Evolutionary conservation across 352 stramenopile genomes (phyloP), one percentile per base, ranked within the genome.

Genomic region (Thalassiosira hispida): DNA sequence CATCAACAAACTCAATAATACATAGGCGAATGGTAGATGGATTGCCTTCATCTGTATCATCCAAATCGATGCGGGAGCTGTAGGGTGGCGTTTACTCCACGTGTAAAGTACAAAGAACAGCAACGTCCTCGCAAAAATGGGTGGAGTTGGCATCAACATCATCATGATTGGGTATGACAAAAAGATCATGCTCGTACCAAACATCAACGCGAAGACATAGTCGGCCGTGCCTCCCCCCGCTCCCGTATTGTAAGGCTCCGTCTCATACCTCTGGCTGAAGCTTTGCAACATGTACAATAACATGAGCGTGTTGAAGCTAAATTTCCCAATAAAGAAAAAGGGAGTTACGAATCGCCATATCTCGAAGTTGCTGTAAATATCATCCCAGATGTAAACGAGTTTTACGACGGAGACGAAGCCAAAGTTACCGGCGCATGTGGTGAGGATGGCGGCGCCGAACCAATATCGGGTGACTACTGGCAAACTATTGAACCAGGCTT

Each of bases 1-100:
- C 57, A 89, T 90, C 23, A 89, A 77, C 16, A 94, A 53, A 27
- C 77, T 88, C 8, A 95, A 49, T 14, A 56, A 85, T 47, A 95
- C 62, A 55, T 94, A 90, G 0, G 88, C 91, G 87, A 94, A 96
- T 2, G 92, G 92, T 29, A 96, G 74, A 70, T 94, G 92, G 14
- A 91, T 88, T 12, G 79, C 90, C 60, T 90, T 71, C 20, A 96
- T 71, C 9, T 86, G 84, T 46, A 96, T 68, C 18, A 90, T 90
- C 89, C 90, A 96, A 66, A 95, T 95, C 67, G 86, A 94, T 12
- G 91, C 85, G 31, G 86, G 75, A 51, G 87, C 70, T 20, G 77
- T 87, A 5, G 91, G 90, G 67, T 94, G 81, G 9, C 83, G 80
- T 77, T 94, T 94, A 47, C 83, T 86, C 92, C 91, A 95, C 55